These are phyloP conservation scores for Trypanosomatidae sp. DNA, from an alignment of 208 protist genomes.

Conservation along the genomic window DNA sequence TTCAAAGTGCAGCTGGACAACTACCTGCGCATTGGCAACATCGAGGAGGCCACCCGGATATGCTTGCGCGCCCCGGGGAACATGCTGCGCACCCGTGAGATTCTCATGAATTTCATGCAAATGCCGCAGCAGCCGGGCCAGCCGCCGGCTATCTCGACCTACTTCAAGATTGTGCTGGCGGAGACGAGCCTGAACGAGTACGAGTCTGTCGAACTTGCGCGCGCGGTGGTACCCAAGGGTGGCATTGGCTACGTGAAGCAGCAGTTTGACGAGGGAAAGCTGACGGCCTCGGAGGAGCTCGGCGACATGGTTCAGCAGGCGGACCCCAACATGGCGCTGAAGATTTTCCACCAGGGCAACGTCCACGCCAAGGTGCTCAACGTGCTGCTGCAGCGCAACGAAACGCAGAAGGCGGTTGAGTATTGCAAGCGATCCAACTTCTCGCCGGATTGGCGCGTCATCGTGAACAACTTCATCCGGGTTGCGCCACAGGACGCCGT, in stretches of 20 bases:
- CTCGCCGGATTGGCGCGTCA: slow-evolving; percentile 95
- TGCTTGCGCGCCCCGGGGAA: slow-evolving; percentile 94
- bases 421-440: slow-evolving; percentile 98
- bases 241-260: slow-evolving; percentile 94
- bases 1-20: slow-evolving; percentile 97
- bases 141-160: slow-evolving; percentile 96
- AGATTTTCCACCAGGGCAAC: slow-evolving; percentile 97
- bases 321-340: slow-evolving; percentile 95
- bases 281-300: slow-evolving; percentile 98
- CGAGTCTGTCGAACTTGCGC: slow-evolving; percentile 98
- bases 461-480: slow-evolving; percentile 93
- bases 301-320: slow-evolving; percentile 95
- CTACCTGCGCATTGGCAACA: slow-evolving; percentile 88
- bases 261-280: slow-evolving; percentile 99
- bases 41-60: slow-evolving; percentile 95
- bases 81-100: slow-evolving; percentile 96
- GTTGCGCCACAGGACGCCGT: slow-evolving; percentile 93
- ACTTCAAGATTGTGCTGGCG: slow-evolving; percentile 98
- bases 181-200: slow-evolving; percentile 95
- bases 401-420: slow-evolving; percentile 97
- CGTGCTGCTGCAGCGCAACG: slow-evolving; percentile 93
- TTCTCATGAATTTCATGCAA: slow-evolving; percentile 95
- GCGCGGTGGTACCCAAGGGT: slow-evolving; percentile 94
- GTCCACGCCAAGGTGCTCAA: slow-evolving; percentile 95
- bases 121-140: slow-evolving; percentile 77